Evolutionary conservation across 1,139 yeast genomes (phyloP), one percentile per base, ranked within the genome.

Genomic region (Hansenula sp.): DNA sequence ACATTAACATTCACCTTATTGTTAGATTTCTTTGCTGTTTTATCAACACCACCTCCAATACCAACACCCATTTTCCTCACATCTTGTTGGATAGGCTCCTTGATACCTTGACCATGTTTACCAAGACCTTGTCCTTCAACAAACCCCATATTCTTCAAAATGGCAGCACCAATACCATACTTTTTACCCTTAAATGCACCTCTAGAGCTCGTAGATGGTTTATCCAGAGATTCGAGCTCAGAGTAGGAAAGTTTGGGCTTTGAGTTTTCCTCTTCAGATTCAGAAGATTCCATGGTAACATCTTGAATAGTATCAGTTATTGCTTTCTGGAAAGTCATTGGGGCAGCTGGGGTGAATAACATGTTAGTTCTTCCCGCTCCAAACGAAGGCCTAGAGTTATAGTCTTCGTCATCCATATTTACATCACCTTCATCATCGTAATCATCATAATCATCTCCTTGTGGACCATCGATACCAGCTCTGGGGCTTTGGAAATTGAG

Each of bases 121-220:
- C 98, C 98, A 19, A 92, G 71, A 0, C 97, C 97, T 48, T 75
- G 69, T 0, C 98, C 98, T 33, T 75, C 75, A 14, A 72, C 71
- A 59, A 88, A 90, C 0, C 98, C 98, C 97, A 92, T 90, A 51
- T 79, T 75, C 55, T 79, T 71, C 68, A 92, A 61, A 39, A 92
- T 66, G 40, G 74, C 66, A 2, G 96, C 96, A 28, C 97, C 98
- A 34, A 88, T 77, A 10, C 98, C 97, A 55, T 89, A 90, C 34
- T 52, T 58, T 43, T 48, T 47, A 2, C 57, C 58, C 19, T 47
- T 47, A 36, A 45, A 46, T 10, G 43, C 41, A 46, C 48, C 46
- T 42, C 37, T 27, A 10, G 27, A 34, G 26, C 22, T 28, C 28
- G 37, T 29, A 24, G 31, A 33, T 18, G 27, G 29, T 20, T 36